phyloP scores from a whole-genome alignment of 768 basidiomycete species.

The Trametes cubensis region DNA sequence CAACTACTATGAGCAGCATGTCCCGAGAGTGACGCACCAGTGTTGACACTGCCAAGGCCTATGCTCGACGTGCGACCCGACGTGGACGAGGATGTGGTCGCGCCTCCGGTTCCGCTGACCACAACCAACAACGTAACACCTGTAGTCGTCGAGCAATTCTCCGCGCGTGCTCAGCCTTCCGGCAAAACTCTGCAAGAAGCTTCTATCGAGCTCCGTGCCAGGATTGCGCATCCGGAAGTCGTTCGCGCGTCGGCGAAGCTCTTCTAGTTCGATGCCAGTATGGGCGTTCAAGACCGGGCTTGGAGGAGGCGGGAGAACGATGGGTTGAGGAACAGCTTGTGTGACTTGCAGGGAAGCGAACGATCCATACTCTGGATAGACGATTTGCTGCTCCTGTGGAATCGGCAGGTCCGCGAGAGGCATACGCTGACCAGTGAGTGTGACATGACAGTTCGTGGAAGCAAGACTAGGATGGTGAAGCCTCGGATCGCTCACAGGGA shows the following conservation, averaged over 20 bases:
- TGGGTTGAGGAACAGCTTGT: background rate
- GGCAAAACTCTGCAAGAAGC: conserved; percentile 68
- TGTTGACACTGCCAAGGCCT: conserved; percentile 63
- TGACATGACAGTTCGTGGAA: background rate
- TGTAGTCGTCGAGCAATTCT: conserved; percentile 58
- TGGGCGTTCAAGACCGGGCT: conserved; percentile 65
- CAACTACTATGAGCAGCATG: background rate
- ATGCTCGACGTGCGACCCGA: conserved; percentile 73
- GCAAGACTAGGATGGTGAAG: conserved; percentile 10
- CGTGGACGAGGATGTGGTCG: conserved; percentile 75
- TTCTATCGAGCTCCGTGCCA: conserved; percentile 60
- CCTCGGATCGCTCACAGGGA: background rate
- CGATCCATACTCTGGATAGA: background rate
- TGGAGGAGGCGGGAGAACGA: conserved; percentile 14
- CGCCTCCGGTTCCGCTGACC: conserved; percentile 68
- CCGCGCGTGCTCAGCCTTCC: conserved; percentile 64
- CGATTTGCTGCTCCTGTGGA: conserved; percentile 8
- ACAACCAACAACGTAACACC: conserved; percentile 71
- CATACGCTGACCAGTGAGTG: background rate
- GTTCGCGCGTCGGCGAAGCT: conserved; percentile 57
- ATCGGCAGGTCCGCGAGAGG: conserved; percentile 6
- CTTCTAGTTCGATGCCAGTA: conserved; percentile 55
- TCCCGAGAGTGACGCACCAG: conserved; percentile 50
- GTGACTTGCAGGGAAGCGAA: background rate
- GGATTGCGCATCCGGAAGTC: conserved; percentile 57